A percentile compares a stretch with the other conserved stretches of the same genome.
These are phyloP conservation scores for Chlamydomonas sp. DNA, from an alignment of 139 green algal genomes.

Conservation along the genomic window DNA sequence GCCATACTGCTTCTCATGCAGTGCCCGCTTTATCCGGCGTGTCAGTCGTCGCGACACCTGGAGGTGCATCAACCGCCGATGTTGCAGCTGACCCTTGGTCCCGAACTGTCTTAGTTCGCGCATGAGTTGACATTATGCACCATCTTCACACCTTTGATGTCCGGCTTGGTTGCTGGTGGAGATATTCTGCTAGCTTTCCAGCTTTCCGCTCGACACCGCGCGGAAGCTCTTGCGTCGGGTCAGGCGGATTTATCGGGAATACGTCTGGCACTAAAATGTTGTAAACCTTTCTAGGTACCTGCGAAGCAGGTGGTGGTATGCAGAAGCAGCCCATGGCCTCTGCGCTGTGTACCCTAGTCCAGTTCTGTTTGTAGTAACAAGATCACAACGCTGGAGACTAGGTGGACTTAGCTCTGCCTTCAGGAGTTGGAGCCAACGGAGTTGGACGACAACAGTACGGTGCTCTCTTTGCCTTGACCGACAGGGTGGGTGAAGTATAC, in stretches of 20 bases:
- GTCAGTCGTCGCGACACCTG: conserved; percentile 67
- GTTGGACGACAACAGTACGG: too few species aligned
- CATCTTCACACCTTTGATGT: conserved; percentile 63
- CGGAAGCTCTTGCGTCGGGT: conserved; percentile 48
- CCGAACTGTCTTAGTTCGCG: too few species aligned
- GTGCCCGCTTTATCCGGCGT: conserved; percentile 47
- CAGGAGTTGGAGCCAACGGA: too few species aligned
- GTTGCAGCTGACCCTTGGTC: too few species aligned
- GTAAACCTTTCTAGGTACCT: conserved; percentile 67
- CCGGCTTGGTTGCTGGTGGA: conserved; percentile 60
- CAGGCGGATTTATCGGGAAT: conserved; percentile 50
- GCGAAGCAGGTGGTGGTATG: conserved; percentile 63
- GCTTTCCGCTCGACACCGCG: conserved; percentile 54
- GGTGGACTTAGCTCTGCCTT: too few species aligned
- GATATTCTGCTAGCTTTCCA: conserved; percentile 72
- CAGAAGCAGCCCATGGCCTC: conserved; percentile 42
- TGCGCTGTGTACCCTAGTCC: too few species aligned
- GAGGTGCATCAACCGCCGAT: too few species aligned
- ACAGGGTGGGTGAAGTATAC: too few species aligned
- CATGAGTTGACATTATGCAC: too few species aligned
- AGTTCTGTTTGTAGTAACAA: too few species aligned
- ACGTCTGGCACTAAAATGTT: conserved; percentile 66
- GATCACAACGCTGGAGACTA: too few species aligned
- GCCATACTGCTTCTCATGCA: conserved; percentile 46
- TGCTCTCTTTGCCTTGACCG: too few species aligned